phyloP scores from a whole-genome alignment of 345 rosid species.

The Gossypium stocksii region DNA sequence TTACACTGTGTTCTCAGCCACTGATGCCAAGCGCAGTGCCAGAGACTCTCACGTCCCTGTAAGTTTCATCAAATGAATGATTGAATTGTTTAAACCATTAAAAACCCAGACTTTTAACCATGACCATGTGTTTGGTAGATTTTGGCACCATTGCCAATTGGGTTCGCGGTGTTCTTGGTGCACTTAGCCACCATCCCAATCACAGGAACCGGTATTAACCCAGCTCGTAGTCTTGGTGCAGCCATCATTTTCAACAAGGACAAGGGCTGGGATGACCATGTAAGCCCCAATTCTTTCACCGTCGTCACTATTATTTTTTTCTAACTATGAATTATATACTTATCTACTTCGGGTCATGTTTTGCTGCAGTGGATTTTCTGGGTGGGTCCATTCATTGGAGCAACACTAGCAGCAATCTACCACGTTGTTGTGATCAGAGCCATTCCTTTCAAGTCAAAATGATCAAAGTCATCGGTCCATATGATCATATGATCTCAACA shows the following conservation, averaged over 20 bases:
- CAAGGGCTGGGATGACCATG: slow-evolving; percentile 58
- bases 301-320: not conserved
- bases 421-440: slow-evolving; percentile 74
- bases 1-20: slow-evolving; percentile 55
- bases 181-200: slow-evolving; percentile 68
- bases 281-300: slow-evolving; percentile 19
- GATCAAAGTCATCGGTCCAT: not conserved
- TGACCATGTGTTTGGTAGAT: slow-evolving; percentile 28
- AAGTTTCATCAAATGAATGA: not conserved
- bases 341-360: not conserved
- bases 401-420: slow-evolving; percentile 72
- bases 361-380: slow-evolving; percentile 66
- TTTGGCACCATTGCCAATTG: slow-evolving; percentile 62
- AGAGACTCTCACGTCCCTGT: slow-evolving; percentile 63
- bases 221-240: slow-evolving; percentile 70
- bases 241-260: slow-evolving; percentile 56
- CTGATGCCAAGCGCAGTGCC: slow-evolving; percentile 53
- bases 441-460: slow-evolving; percentile 58
- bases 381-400: slow-evolving; percentile 75
- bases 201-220: slow-evolving; percentile 69
- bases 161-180: slow-evolving; percentile 68
- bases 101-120: not conserved
- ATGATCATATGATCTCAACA: not conserved
- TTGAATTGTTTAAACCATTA: not conserved
- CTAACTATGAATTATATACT: not conserved